phyloP scores from a whole-genome alignment of 176 grass and related monocot species.

The Tillandsia fasciculata region DNA sequence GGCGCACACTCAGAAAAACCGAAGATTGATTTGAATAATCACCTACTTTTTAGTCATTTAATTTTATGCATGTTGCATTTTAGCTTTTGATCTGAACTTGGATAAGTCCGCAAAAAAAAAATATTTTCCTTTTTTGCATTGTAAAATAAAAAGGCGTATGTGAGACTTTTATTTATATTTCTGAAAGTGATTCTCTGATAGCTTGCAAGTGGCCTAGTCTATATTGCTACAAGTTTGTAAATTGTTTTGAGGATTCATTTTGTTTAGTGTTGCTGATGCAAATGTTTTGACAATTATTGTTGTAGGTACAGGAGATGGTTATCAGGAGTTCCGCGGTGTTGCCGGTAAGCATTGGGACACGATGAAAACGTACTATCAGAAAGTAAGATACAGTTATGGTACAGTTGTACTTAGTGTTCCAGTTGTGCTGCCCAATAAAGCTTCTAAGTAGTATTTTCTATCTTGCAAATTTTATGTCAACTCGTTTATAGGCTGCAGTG shows the following conservation, averaged over 20 bases:
- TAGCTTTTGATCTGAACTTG: too few species aligned
- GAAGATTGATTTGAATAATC: too few species aligned
- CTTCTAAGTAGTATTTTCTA: neutral
- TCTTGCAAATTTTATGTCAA: conserved; percentile 17
- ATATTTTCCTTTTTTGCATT: too few species aligned
- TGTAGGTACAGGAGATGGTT: conserved; percentile 47
- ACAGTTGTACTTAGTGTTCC: neutral
- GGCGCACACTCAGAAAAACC: neutral
- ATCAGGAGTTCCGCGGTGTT: conserved; percentile 44
- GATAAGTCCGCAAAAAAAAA: too few species aligned
- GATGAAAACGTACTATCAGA: conserved; percentile 70
- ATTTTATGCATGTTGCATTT: too few species aligned
- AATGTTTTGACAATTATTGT: conserved; percentile 30
- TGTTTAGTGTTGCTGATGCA: neutral
- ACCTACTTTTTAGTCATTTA: too few species aligned
- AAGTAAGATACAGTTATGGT: conserved; percentile 37
- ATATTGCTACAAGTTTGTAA: neutral
- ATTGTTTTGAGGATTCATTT: neutral
- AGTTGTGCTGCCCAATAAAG: neutral
- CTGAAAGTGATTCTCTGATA: neutral
- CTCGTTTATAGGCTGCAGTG: conserved; percentile 47
- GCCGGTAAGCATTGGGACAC: conserved; percentile 49
- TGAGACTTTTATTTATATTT: neutral
- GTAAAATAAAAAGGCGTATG: too few species aligned
- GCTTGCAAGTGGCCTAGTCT: neutral